Evolutionary conservation across 1,284 basidiomycete genomes (phyloP).

Genomic region (Coniophora puteana): DNA sequence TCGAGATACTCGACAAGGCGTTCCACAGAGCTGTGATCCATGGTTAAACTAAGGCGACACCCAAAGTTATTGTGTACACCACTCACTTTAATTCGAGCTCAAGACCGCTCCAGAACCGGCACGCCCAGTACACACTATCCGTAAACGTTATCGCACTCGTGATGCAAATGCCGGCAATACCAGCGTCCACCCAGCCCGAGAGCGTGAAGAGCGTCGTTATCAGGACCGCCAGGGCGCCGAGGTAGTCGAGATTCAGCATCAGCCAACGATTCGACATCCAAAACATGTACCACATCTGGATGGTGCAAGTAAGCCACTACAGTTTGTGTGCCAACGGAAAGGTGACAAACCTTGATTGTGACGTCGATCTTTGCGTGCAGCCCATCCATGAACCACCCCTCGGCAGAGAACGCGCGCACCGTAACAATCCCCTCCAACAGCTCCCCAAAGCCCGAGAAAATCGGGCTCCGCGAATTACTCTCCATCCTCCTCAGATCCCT

Average conservation of each 20-base stretch:
- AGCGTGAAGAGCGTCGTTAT: constrained; percentile 72
- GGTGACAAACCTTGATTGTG: constrained; percentile 45
- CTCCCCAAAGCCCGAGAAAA: constrained; percentile 34
- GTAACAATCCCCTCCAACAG: constrained; percentile 70
- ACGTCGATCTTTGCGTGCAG: constrained; percentile 59
- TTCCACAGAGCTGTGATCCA: constrained; percentile 84
- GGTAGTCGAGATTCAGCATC: constrained; percentile 66
- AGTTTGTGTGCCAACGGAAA: neutral
- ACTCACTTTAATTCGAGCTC: constrained; percentile 1
- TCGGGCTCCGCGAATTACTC: constrained; percentile 28
- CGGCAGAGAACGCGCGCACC: constrained; percentile 81
- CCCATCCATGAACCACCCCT: constrained; percentile 66
- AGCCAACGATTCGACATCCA: constrained; percentile 79
- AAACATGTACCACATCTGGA: constrained; percentile 25
- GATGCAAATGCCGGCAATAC: constrained; percentile 79
- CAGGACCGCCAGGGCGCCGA: constrained; percentile 57
- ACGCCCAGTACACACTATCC: constrained; percentile 56
- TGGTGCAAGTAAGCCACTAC: neutral
- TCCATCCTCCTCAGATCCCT: constrained; percentile 59
- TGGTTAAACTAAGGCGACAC: constrained; percentile 45
- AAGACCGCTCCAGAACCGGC: constrained; percentile 48
- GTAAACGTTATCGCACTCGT: constrained; percentile 61
- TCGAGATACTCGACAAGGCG: constrained; percentile 86
- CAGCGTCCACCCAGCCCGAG: constrained; percentile 57
- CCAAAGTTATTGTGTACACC: neutral